These are phyloP conservation scores for Trichoderma citrinoviride DNA, from an alignment of 2,329 filamentous ascomycete species.

Conservation along the genomic window DNA sequence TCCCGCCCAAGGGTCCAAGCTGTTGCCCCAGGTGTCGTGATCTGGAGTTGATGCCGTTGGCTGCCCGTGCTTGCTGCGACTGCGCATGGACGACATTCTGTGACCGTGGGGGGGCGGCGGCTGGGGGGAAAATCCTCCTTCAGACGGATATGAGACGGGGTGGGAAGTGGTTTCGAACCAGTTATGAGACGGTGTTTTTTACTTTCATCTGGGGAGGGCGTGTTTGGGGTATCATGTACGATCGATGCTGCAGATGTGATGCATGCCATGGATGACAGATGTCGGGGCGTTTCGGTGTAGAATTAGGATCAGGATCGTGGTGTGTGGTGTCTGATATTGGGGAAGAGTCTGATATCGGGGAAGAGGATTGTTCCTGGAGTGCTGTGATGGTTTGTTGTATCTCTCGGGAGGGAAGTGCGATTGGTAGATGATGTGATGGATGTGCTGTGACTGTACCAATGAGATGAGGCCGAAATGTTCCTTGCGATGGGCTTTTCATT, in stretches of 20 bases:
- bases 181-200: not conserved
- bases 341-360: no score
- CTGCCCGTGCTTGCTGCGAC: not conserved
- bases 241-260: not conserved
- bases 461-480: no score
- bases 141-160: not conserved
- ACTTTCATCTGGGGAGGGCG: not conserved
- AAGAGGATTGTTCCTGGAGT: no score
- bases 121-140: not conserved
- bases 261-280: not conserved
- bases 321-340: no score
- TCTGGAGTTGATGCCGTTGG: conserved; percentile 1
- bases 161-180: no score
- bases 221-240: not conserved
- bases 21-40: not conserved
- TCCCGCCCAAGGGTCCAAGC: not conserved
- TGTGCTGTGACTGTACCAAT: no score
- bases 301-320: not conserved
- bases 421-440: no score
- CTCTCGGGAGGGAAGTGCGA: no score
- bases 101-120: not conserved
- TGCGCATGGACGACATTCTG: not conserved
- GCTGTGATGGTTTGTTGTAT: no score
- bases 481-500: no score
- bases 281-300: not conserved